Conservation (phyloP, 1,284 basidiomycete genomes). For the Neotropicomus parvogracilis region DNA sequence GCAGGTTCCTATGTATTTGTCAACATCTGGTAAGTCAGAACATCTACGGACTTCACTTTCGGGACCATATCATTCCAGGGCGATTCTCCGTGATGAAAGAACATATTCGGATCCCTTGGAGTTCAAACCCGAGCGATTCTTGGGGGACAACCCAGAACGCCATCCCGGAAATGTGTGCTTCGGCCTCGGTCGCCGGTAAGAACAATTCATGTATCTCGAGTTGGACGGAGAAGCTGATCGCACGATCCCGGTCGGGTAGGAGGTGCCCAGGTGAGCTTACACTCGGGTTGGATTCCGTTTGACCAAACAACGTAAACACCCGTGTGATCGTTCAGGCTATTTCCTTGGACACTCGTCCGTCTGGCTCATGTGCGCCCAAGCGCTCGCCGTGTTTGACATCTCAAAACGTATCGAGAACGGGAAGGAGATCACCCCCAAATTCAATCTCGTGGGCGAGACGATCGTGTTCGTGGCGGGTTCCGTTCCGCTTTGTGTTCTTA, state of each 20-base stretch:
- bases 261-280: constrained; percentile 15
- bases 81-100: constrained; percentile 14
- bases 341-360: constrained; percentile 17
- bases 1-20: constrained; percentile 15
- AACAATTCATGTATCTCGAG: not conserved
- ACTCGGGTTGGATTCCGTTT: not conserved
- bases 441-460: constrained; percentile 11
- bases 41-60: not conserved
- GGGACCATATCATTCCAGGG: constrained; percentile 4
- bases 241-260: not conserved
- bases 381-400: constrained; percentile 21
- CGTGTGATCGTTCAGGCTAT: constrained; percentile 11
- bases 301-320: not conserved
- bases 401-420: constrained; percentile 20
- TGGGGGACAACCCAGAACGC: constrained; percentile 36
- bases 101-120: constrained; percentile 12
- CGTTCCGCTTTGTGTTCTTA: not conserved
- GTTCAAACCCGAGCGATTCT: constrained; percentile 23
- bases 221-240: not conserved
- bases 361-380: constrained; percentile 17
- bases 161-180: constrained; percentile 51
- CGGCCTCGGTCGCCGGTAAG: constrained; percentile 54
- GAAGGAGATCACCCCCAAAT: constrained; percentile 18
- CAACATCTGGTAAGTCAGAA: constrained; percentile 18
- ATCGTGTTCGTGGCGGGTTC: constrained; percentile 10